Evolutionary conservation across 352 stramenopile genomes (phyloP).

Genomic region (Pythium coloratum): DNA sequence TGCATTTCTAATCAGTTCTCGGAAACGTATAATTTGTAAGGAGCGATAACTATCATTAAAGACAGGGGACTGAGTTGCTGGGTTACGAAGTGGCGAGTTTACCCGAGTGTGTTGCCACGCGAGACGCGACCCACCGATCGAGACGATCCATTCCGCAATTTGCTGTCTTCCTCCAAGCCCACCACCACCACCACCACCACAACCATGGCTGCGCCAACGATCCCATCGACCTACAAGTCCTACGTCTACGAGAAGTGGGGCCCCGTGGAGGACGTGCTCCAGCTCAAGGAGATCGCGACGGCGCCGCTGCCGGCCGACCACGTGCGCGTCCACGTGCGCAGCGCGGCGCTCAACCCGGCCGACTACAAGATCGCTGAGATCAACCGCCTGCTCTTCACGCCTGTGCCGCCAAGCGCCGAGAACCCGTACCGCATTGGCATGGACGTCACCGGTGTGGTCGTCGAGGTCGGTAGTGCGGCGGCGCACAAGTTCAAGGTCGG

Average conservation of each 20-base stretch:
- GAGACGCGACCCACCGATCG: neutral
- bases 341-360: constrained; percentile 13
- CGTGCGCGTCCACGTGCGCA: constrained; percentile 24
- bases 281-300: constrained; percentile 11
- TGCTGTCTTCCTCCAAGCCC: neutral
- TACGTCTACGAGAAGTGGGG: constrained; percentile 18
- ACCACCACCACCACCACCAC: neutral
- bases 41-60: neutral
- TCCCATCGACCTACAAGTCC: constrained; percentile 10
- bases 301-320: constrained; percentile 2
- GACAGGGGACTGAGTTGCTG: neutral
- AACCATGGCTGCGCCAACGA: neutral
- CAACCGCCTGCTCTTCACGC: neutral
- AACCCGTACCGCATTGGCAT: constrained; percentile 38
- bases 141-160: neutral
- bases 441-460: constrained; percentile 37
- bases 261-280: constrained; percentile 7
- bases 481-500: constrained; percentile 9
- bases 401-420: neutral
- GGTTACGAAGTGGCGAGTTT: constrained; percentile 3
- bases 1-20: too few species aligned
- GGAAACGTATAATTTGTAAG: too few species aligned
- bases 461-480: constrained; percentile 17
- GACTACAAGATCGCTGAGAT: constrained; percentile 14
- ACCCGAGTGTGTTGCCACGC: neutral